Evolutionary conservation across 176 grass and related monocot species (phyloP), one percentile per base, ranked within the genome.

Genomic region (Secale cereale): DNA sequence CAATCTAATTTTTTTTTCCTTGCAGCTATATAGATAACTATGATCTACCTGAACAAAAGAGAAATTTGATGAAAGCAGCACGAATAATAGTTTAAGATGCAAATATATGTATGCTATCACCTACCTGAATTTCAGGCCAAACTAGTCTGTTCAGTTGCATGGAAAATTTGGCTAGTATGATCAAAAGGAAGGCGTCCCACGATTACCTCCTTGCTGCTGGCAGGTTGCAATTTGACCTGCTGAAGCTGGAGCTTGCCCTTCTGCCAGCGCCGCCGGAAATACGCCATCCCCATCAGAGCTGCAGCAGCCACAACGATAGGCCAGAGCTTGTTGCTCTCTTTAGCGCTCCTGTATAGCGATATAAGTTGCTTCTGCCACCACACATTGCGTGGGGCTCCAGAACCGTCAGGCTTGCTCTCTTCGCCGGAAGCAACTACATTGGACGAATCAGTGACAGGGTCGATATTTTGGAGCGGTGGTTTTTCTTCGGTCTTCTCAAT

Each of bases 311-410:
- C 89, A 39, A 91, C 39, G 3, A 98, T 43, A 82, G 92, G 88
- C 89, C 92, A 94, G 74, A 98, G 86, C 46, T 79, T 93, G 57
- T 93, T 88, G 16, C 87, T 78, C 54, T 94, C 89, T 32, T 81
- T 95, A 7, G 84, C 91, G n/a, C 84, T 93, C 67, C 77, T 88
- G 83, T 87, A 98, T 4, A 98, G 17, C 16, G 83, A 88, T 41
- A 88, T 75, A 64, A 89, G n/a, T 16, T 88, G 87, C 26, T 86
- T 93, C 72, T 70, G 91, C 91, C 86, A 98, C 80, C 89, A 94
- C 7, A 54, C 71, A 22, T 85, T 78, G 6, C 50, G 76, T 61
- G 89, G 81, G 59, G 70, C 22, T 43, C 46, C 75, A 65, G 89
- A 87, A 57, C 81, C 78, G 46, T 79, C 72, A 41, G 62, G 70